A percentile compares a stretch with the other conserved stretches of the same genome.
Conservation (phyloP, 441 rosid species). For the Gossypium gossypioides region DNA sequence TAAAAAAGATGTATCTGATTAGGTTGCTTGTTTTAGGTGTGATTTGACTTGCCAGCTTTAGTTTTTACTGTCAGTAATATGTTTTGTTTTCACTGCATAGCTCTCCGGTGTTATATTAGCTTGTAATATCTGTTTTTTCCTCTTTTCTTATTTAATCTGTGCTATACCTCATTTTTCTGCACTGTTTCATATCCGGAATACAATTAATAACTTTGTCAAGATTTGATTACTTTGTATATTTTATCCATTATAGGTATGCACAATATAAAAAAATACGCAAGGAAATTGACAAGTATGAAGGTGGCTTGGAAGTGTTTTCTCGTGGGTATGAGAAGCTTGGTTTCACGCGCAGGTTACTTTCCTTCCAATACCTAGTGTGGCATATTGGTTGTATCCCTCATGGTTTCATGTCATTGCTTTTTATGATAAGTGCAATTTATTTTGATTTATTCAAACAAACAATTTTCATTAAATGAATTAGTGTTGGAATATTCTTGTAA, state of each 20-base stretch:
- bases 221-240: neutral
- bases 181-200: neutral
- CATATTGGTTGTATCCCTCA: constrained; percentile 1
- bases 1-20: neutral
- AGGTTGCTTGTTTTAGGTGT: neutral
- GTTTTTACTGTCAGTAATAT: neutral
- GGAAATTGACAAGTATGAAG: constrained; percentile 70
- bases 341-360: constrained; percentile 59
- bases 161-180: neutral
- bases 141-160: neutral
- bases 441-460: neutral
- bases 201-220: neutral
- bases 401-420: neutral
- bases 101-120: neutral
- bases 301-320: constrained; percentile 87
- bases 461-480: neutral
- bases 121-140: neutral
- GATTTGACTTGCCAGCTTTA: neutral
- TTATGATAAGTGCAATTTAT: neutral
- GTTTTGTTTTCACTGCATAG: neutral
- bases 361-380: constrained; percentile 4
- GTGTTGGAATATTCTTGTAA: neutral
- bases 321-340: constrained; percentile 90
- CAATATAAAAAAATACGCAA: constrained; percentile 64
- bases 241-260: constrained; percentile 38